Percentiles rank a stretch among this genome's conserved stretches.
phyloP scores from a whole-genome alignment of 148 eudicot genomes.

The Spergularia bocconei region DNA sequence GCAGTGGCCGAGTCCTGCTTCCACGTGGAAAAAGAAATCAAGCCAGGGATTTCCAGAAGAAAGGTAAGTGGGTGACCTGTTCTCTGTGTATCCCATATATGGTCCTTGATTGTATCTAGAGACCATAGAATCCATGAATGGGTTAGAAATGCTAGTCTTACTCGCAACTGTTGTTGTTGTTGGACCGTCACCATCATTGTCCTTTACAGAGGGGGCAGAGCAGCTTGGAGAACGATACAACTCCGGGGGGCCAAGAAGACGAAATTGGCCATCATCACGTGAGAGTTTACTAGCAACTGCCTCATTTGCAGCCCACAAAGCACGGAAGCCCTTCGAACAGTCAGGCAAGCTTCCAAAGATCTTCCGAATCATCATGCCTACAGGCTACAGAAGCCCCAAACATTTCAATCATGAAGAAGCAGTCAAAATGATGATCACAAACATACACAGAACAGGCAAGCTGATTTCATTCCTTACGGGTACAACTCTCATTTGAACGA shows the following conservation, averaged over 20 bases:
- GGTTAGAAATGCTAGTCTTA: background rate
- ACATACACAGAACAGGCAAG: too few species aligned
- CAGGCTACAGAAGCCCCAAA: background rate
- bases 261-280: background rate
- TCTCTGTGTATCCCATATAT: constrained; percentile 16
- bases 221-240: background rate
- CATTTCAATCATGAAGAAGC: too few species aligned
- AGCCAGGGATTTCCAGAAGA: constrained; percentile 23
- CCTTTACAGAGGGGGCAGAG: background rate
- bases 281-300: background rate
- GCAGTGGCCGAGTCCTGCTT: constrained; percentile 11
- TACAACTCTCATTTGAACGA: constrained; percentile 16
- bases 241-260: constrained; percentile 13
- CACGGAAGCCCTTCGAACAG: background rate
- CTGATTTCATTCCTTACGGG: background rate
- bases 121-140: constrained; percentile 17
- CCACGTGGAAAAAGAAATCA: constrained; percentile 25
- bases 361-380: constrained; percentile 12
- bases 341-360: background rate
- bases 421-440: too few species aligned
- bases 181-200: background rate
- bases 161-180: background rate
- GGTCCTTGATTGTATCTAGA: background rate
- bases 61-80: constrained; percentile 15
- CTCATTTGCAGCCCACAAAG: background rate